Base-by-base conservation (phyloP, 2,329 filamentous ascomycete genomes). In the Fusarium brevicatenulatum region DNA sequence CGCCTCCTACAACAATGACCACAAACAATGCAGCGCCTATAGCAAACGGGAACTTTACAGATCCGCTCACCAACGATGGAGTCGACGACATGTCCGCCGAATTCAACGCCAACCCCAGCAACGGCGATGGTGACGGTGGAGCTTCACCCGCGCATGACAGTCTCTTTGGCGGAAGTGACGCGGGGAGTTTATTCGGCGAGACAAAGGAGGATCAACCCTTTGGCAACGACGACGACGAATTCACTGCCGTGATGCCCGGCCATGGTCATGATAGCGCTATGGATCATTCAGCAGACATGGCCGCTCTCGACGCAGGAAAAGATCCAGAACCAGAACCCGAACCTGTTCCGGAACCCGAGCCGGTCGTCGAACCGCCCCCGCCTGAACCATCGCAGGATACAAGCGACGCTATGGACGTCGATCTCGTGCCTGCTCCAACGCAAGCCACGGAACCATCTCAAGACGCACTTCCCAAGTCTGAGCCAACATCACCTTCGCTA, bases 111-210 rank as follows among this genome's bases (percentile, higher is more conserved):
- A 68, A 58, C 5, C 63, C 42, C 16, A 69, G 53, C 5, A 63
- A 42, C 8, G 70, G 43, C 42, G 90, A 93, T 77, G 89, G 87
- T 80, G 87, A 79, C 9, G 50, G 23, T n/a, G 25, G 19, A 85
- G 91, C 76, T 86, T 90, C 91, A 42, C 94, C 92, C 2, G 90
- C 91, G 16, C 93, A 95, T 70, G 88, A 90, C 73, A 97, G 94
- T 53, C 85, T 98, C 0, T 98, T 98, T 78, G 93, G 90, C 16
- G 92, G 93, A 2, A 94, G 94, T 74, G 90, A 91, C 25, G 90
- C 89, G 0, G 94, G 95, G 52, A 97, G 95, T 5, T 86, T 99
- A 3, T 99, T 98, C 80, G 96, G 95, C 5, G 95, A 97, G 74
- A 92, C 84, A 15, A 82, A 84, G 19, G 80, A 91, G 82, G 79